These are phyloP conservation scores for Termitomyces heimii DNA, from an alignment of 768 basidiomycete genomes.

Conservation along the genomic window DNA sequence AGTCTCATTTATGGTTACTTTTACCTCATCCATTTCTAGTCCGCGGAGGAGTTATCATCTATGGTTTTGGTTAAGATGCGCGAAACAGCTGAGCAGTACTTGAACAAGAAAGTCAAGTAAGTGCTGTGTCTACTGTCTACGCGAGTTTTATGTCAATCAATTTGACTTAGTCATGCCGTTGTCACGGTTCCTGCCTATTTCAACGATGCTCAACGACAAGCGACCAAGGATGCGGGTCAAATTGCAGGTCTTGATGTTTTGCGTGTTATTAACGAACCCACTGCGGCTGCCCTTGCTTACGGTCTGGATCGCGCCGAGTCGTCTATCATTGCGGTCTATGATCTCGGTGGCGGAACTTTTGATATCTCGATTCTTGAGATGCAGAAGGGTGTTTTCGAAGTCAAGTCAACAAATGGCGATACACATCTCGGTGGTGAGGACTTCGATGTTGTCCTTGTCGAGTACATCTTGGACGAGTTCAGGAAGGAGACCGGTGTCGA, in stretches of 20 bases:
- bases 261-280: slow-evolving; percentile 98
- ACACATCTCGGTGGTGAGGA: slow-evolving; percentile 97
- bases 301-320: slow-evolving; percentile 88
- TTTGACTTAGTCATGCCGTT: slow-evolving; percentile 62
- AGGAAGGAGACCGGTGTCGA: slow-evolving; percentile 88
- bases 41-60: slow-evolving; percentile 79
- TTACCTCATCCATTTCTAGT: slow-evolving; percentile 37
- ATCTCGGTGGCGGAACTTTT: slow-evolving; percentile 97
- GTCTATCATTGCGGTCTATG: slow-evolving; percentile 92
- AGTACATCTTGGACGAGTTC: slow-evolving; percentile 85
- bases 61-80: slow-evolving; percentile 92
- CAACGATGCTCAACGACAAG: slow-evolving; percentile 99
- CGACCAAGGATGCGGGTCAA: slow-evolving; percentile 96
- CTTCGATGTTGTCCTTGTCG: slow-evolving; percentile 88
- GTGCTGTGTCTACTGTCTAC: slow-evolving; percentile 25
- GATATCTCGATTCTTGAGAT: slow-evolving; percentile 99
- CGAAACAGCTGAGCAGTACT: slow-evolving; percentile 89
- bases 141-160: neutral
- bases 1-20: neutral
- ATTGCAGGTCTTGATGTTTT: slow-evolving; percentile 97
- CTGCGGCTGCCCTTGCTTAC: slow-evolving; percentile 96
- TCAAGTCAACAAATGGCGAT: slow-evolving; percentile 99
- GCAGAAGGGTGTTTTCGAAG: slow-evolving; percentile 99
- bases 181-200: slow-evolving; percentile 98
- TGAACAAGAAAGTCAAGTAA: slow-evolving; percentile 92